Conservation (phyloP, 176 grass and related monocot genomes). For the Oryza nivara region DNA sequence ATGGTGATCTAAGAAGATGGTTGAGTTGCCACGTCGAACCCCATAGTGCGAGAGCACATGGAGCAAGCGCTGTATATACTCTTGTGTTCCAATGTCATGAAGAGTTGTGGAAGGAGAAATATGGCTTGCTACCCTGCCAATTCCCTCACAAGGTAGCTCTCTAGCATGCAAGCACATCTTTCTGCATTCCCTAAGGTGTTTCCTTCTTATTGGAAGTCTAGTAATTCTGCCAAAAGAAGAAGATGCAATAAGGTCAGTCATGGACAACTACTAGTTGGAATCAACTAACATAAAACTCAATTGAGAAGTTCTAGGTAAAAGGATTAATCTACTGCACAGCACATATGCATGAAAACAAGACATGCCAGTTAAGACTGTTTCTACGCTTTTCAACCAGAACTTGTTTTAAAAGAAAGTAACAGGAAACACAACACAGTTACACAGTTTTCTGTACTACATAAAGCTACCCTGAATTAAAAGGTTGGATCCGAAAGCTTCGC, state of each 20-base stretch:
- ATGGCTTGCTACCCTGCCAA: slow-evolving; percentile 39
- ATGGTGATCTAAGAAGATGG: slow-evolving; percentile 69
- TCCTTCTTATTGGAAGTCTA: slow-evolving; percentile 39
- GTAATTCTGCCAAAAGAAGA: background rate
- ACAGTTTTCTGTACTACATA: background rate
- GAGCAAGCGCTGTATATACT: slow-evolving; percentile 40
- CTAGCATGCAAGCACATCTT: slow-evolving; percentile 98
- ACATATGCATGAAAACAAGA: background rate
- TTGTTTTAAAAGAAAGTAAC: background rate
- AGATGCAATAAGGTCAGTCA: background rate
- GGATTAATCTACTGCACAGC: background rate
- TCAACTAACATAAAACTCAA: background rate
- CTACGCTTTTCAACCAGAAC: background rate
- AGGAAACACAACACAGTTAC: background rate
- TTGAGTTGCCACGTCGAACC: slow-evolving; percentile 60
- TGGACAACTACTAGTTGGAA: too few species aligned
- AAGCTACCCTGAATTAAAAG: too few species aligned
- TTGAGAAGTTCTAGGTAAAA: background rate
- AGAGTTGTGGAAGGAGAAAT: slow-evolving; percentile 45
- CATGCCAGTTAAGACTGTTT: background rate
- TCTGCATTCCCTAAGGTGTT: slow-evolving; percentile 95
- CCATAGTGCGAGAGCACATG: slow-evolving; percentile 72
- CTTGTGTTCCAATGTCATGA: slow-evolving; percentile 70
- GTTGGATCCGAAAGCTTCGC: too few species aligned
- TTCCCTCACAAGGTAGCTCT: slow-evolving; percentile 69